Conservation (phyloP, 2,329 filamentous ascomycete genomes). For the Aspergillus quadrilineatus region DNA sequence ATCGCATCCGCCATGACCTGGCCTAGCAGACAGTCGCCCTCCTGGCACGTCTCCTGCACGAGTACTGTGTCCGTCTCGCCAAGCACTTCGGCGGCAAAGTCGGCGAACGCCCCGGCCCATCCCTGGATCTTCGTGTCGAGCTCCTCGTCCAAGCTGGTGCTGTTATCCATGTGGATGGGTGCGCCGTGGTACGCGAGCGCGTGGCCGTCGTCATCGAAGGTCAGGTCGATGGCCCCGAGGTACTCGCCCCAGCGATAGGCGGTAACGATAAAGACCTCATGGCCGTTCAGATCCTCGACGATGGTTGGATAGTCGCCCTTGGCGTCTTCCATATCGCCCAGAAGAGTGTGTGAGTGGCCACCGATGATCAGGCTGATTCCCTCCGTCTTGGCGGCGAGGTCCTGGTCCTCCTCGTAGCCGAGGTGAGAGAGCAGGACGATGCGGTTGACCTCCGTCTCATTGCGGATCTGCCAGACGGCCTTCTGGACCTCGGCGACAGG, state of each 20-base stretch:
- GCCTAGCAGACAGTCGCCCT: conserved; percentile 5
- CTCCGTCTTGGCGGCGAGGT: conserved; percentile 1
- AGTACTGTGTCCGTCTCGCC: background rate
- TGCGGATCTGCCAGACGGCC: conserved; percentile 5
- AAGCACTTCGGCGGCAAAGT: background rate
- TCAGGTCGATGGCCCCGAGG: conserved; percentile 1
- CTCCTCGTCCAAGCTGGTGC: background rate
- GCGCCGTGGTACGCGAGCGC: conserved; percentile 9
- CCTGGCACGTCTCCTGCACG: conserved; percentile 4
- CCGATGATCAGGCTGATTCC: conserved; percentile 7
- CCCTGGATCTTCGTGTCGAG: conserved; percentile 5
- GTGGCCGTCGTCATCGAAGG: conserved; percentile 1
- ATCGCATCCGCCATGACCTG: conserved; percentile 9
- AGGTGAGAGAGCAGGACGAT: conserved; percentile 6
- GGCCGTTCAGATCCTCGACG: background rate
- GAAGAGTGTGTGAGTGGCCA: conserved; percentile 5
- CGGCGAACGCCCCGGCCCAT: conserved; percentile 1
- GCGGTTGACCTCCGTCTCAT: conserved; percentile 3
- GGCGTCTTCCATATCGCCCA: conserved; percentile 5
- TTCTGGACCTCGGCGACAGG: conserved; percentile 1
- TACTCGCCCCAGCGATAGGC: conserved; percentile 9
- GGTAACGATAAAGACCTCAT: conserved; percentile 6
- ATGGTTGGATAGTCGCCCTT: conserved; percentile 5
- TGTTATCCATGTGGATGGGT: conserved; percentile 10
- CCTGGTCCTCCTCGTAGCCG: conserved; percentile 6